phyloP scores from a whole-genome alignment of 2,329 filamentous ascomycete species.

The Fusarium armeniacum region DNA sequence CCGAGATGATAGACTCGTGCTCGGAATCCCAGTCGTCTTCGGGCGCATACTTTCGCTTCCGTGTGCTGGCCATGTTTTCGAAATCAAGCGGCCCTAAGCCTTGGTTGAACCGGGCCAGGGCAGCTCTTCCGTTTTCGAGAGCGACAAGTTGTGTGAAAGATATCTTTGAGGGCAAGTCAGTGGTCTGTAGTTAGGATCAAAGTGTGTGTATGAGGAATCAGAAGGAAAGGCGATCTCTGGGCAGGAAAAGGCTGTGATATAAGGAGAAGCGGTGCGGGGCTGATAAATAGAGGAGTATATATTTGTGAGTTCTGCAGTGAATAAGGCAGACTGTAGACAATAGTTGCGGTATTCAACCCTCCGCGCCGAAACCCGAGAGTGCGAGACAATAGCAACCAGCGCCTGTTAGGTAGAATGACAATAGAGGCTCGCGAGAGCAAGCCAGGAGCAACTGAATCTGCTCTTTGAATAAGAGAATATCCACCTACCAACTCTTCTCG shows the following conservation, averaged over 20 bases:
- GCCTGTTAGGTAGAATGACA: not conserved
- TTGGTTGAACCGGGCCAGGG: slow-evolving; percentile 48
- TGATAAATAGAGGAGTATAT: slow-evolving; percentile 28
- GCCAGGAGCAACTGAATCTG: not conserved
- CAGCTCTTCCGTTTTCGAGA: slow-evolving; percentile 53
- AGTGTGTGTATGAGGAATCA: not conserved
- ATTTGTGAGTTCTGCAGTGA: slow-evolving; percentile 40
- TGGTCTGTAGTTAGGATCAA: slow-evolving; percentile 3
- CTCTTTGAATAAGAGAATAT: slow-evolving; percentile 4
- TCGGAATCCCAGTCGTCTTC: slow-evolving; percentile 52
- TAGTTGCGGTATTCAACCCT: slow-evolving; percentile 17
- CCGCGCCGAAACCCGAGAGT: not conserved
- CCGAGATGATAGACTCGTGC: slow-evolving; percentile 41
- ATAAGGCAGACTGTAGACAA: slow-evolving; percentile 30
- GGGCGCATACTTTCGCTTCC: slow-evolving; percentile 53
- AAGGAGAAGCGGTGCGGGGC: slow-evolving; percentile 23
- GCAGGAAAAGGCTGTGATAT: slow-evolving; percentile 11
- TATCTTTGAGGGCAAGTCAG: slow-evolving; percentile 51
- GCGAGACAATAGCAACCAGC: slow-evolving; percentile 13
- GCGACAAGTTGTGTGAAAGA: slow-evolving; percentile 50
- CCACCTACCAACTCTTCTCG: slow-evolving; percentile 61
- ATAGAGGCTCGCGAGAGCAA: slow-evolving; percentile 1
- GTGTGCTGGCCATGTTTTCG: slow-evolving; percentile 34
- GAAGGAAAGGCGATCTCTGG: not conserved
- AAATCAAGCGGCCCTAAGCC: slow-evolving; percentile 25